Evolutionary conservation across 768 basidiomycete genomes (phyloP).

Genomic region (Suillus placidus): DNA sequence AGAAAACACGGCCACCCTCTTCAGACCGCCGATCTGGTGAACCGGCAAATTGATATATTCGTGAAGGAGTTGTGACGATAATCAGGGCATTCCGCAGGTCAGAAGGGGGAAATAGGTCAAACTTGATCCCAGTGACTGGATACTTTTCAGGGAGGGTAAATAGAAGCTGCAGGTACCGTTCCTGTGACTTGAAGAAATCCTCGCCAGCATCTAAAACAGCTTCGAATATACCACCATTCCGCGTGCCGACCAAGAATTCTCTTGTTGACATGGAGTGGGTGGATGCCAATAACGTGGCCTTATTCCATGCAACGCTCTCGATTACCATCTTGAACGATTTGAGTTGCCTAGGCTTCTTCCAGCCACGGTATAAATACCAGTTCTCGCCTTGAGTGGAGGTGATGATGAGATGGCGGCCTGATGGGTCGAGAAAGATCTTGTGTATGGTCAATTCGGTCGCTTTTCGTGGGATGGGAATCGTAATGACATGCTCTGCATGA

Average conservation of each 20-base stretch:
- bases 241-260: slow-evolving; percentile 85
- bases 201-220: slow-evolving; percentile 89
- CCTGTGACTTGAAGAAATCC: slow-evolving; percentile 89
- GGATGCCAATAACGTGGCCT: slow-evolving; percentile 61
- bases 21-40: slow-evolving; percentile 65
- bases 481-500: slow-evolving; percentile 82
- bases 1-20: slow-evolving; percentile 76
- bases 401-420: slow-evolving; percentile 86
- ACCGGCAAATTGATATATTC: slow-evolving; percentile 91
- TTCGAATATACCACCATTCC: slow-evolving; percentile 86
- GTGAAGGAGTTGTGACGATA: slow-evolving; percentile 80
- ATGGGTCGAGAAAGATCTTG: slow-evolving; percentile 90
- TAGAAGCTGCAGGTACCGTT: slow-evolving; percentile 73
- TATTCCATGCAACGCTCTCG: slow-evolving; percentile 93
- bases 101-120: slow-evolving; percentile 70
- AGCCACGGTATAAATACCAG: slow-evolving; percentile 83
- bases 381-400: slow-evolving; percentile 90
- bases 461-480: slow-evolving; percentile 76
- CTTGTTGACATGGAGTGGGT: slow-evolving; percentile 73
- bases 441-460: slow-evolving; percentile 74
- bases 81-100: slow-evolving; percentile 69
- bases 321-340: slow-evolving; percentile 85
- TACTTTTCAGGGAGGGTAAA: slow-evolving; percentile 81
- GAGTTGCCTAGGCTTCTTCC: slow-evolving; percentile 81
- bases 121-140: slow-evolving; percentile 83